phyloP scores from a whole-genome alignment of 2,329 filamentous ascomycete genomes.

The Neonectria faginata region DNA sequence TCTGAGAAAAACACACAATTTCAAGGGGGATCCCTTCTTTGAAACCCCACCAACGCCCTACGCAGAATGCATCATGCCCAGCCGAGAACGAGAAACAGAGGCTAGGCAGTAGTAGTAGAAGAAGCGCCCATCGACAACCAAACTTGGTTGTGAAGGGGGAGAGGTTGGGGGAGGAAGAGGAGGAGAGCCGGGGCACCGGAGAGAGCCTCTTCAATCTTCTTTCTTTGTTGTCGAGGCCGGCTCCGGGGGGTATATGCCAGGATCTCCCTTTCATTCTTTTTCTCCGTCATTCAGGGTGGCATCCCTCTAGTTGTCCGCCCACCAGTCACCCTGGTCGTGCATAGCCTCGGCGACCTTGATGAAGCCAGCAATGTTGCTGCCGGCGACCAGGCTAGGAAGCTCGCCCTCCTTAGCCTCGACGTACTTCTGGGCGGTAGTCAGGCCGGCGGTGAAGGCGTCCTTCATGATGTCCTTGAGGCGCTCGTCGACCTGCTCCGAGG shows the following conservation, averaged over 20 bases:
- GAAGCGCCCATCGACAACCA: neutral
- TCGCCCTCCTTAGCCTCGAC: slow-evolving; percentile 82
- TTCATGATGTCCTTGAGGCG: slow-evolving; percentile 97
- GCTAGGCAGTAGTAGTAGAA: slow-evolving; percentile 15
- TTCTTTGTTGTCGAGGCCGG: slow-evolving; percentile 38
- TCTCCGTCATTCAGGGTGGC: slow-evolving; percentile 20
- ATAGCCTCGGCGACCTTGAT: slow-evolving; percentile 95
- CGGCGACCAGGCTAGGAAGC: slow-evolving; percentile 89
- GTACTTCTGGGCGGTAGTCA: slow-evolving; percentile 91
- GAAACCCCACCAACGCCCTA: slow-evolving; percentile 45
- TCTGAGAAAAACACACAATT: slow-evolving; percentile 23
- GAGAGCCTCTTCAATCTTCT: slow-evolving; percentile 22
- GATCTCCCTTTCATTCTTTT: slow-evolving; percentile 27
- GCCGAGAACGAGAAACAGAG: slow-evolving; percentile 39
- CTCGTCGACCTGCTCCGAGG: slow-evolving; percentile 86
- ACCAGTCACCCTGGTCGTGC: slow-evolving; percentile 98
- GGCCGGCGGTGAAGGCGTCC: slow-evolving; percentile 88
- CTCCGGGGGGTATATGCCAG: slow-evolving; percentile 36
- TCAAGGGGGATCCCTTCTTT: slow-evolving; percentile 34
- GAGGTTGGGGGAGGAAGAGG: neutral
- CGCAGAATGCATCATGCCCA: slow-evolving; percentile 41
- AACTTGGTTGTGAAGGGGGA: neutral
- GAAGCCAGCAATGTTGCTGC: slow-evolving; percentile 97
- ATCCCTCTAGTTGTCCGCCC: slow-evolving; percentile 49
- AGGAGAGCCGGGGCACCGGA: slow-evolving; percentile 28